Base-by-base conservation (phyloP, 2,329 filamentous ascomycete species). In the Penicillium griseofulvum region DNA sequence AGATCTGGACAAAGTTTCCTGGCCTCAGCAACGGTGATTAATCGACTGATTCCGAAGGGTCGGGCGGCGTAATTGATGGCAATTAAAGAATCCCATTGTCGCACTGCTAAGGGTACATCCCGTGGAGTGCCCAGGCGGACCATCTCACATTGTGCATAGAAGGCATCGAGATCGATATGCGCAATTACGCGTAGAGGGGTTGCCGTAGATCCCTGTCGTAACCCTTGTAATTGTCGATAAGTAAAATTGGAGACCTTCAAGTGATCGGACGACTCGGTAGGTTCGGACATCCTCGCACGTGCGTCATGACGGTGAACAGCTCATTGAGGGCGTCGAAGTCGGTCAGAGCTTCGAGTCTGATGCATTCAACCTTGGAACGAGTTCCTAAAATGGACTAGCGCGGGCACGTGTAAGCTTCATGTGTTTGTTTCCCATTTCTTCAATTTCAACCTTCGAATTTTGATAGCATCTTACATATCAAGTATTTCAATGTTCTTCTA, bases 101-200 rank as follows among this genome's bases (percentile, higher is more conserved):
- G 92, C 19, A 99, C 94, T 0, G 91, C 94, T 24, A 99, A 82
- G 10, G 94, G 94, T 61, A 86, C 83, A 54, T 91, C 84, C 58
- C 90, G 86, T 14, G 87, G 78, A 11, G 89, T 78, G 12, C 86
- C 87, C 42, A 97, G 81, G 8, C 94, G 86, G 10, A 96, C 86
- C 83, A 92, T 95, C 76, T 99, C 94, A 70, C 91, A 97, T 78
- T 99, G 94, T 4, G 89, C 89, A 72, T 99, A 99, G 75, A 99
- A 99, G 37, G 93, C 93, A 82, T 99, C 94, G 56, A 99, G 86
- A 68, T 99, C 94, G 60, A 97, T 86, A 72, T 97, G 92, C 7
- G 91, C 90, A 64, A 97, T 85, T 28, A 95, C 89, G 43, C 94
- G 87, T 34, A 99, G 80, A 1, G 93, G 93, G 48, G 85, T 91